phyloP scores from a whole-genome alignment of 2,329 filamentous ascomycete genomes.

The Calonectria pseudoreteaudii region DNA sequence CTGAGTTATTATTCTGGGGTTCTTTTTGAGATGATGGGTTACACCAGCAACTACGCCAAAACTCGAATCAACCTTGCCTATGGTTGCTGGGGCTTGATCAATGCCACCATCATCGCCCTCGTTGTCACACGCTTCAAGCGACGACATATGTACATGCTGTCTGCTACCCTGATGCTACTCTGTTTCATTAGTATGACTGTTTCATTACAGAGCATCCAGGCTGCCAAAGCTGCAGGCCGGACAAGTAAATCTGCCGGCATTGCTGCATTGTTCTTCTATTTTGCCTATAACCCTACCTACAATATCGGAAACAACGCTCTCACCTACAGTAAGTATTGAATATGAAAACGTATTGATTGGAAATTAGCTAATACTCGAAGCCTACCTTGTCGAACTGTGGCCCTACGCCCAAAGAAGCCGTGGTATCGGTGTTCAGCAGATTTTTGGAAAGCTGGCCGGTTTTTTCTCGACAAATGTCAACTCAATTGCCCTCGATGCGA shows the following conservation, averaged over 20 bases:
- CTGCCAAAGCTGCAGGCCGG: conserved; percentile 44
- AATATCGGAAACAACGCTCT: conserved; percentile 46
- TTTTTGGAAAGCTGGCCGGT: conserved; percentile 58
- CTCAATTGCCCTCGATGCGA: conserved; percentile 54
- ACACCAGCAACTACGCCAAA: conserved; percentile 54
- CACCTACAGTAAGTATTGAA: conserved; percentile 30
- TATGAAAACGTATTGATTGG: rapidly evolving
- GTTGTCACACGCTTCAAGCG: conserved; percentile 59
- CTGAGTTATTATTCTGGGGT: conserved; percentile 48
- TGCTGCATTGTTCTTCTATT: conserved; percentile 64
- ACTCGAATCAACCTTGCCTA: conserved; percentile 60
- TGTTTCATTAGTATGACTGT: conserved; percentile 68
- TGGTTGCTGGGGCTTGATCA: conserved; percentile 59
- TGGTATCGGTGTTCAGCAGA: conserved; percentile 68
- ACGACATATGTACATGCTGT: conserved; percentile 64
- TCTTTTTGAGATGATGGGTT: conserved; percentile 59
- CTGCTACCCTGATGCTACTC: conserved; percentile 59
- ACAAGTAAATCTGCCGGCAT: conserved; percentile 49
- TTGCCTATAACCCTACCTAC: conserved; percentile 51
- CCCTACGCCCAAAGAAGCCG: conserved; percentile 68
- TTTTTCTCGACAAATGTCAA: conserved; percentile 60
- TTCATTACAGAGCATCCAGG: conserved; percentile 53
- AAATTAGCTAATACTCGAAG: conserved; percentile 20
- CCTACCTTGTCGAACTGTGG: conserved; percentile 69
- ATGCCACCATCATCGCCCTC: conserved; percentile 54